Evolutionary conservation across 768 basidiomycete species (phyloP), one percentile per base, ranked within the genome.

Genomic region (Termitomyces sp.): DNA sequence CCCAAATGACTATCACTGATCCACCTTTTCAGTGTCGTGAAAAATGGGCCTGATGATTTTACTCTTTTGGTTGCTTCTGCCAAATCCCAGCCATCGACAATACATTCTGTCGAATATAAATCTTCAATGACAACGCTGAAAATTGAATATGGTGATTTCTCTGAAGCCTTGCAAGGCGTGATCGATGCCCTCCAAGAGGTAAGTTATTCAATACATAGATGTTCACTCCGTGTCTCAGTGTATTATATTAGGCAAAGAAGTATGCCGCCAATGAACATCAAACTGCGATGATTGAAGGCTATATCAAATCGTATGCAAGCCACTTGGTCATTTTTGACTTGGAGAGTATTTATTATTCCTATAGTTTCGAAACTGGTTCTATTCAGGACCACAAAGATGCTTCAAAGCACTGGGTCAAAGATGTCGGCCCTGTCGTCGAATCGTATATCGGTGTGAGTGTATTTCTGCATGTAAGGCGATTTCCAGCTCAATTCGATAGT

Each of bases 391-490:
- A 95, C 74, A 86, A 89, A 66, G 78, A 87, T 45, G 92, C 81
- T 0, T 92, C 90, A 0, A 81, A 73, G 29, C 76, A 84, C 60
- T 95, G 92, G 92, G 92, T 95, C 26, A 86, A 88, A 70, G 92
- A 95, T 66, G 73, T 90, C 22, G 88, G 91, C 0, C 92, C 92
- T 4, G 87, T 90, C 34, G 92, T 95, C 18, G 92, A 94, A 70
- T 88, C 84, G 31, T 93, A 94, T 69, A 85, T 94, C 56, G 92
- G 92, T 24, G 80, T 79, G 61, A 60, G 77, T 69, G 12, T 20
- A 33, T 59, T 46, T 50, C 55, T 18, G 31, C 54, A 8, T 39
- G 18, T 42, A 47, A 52, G 20, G 28, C 29, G n/a, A 42, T n/a
- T 51, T 13, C 15, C 26, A 46, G 41, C 29, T 51, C 44, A 44